Conservation (phyloP, 495 filamentous ascomycete genomes). For the Neurospora pannonica region DNA sequence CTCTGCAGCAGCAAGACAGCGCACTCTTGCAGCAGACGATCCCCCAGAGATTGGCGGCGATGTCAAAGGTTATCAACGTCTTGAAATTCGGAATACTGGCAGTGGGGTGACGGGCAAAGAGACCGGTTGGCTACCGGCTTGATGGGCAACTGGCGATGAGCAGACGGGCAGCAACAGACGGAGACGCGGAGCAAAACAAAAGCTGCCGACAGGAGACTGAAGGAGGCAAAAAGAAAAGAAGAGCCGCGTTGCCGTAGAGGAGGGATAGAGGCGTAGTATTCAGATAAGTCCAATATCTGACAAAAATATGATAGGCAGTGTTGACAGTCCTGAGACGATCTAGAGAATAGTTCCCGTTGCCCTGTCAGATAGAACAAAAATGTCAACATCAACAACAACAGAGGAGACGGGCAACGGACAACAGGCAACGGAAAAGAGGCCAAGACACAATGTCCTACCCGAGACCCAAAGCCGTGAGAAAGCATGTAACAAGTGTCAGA, state of each 20-base stretch:
- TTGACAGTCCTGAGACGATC: neutral
- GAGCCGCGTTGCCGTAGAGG: neutral
- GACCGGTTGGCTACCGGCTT: neutral
- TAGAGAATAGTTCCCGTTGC: neutral
- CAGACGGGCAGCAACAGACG: constrained; percentile 1
- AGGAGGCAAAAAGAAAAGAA: neutral
- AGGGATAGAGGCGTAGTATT: neutral
- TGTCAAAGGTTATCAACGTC: neutral
- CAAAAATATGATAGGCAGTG: neutral
- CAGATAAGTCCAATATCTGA: neutral
- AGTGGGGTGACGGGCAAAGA: neutral
- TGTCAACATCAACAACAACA: neutral
- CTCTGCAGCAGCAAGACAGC: constrained; percentile 2
- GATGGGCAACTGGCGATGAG: neutral
- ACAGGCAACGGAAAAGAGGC: neutral
- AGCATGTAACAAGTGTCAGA: neutral
- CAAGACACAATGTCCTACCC: neutral
- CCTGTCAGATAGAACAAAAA: neutral
- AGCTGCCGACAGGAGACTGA: neutral
- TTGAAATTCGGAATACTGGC: neutral
- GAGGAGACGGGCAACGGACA: neutral
- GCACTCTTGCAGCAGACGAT: neutral
- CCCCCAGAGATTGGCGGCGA: neutral
- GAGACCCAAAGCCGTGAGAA: neutral
- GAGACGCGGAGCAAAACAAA: constrained; percentile 3